Base-by-base conservation (phyloP, 2,329 filamentous ascomycete species). In the Chaetomiaceae sp. region DNA sequence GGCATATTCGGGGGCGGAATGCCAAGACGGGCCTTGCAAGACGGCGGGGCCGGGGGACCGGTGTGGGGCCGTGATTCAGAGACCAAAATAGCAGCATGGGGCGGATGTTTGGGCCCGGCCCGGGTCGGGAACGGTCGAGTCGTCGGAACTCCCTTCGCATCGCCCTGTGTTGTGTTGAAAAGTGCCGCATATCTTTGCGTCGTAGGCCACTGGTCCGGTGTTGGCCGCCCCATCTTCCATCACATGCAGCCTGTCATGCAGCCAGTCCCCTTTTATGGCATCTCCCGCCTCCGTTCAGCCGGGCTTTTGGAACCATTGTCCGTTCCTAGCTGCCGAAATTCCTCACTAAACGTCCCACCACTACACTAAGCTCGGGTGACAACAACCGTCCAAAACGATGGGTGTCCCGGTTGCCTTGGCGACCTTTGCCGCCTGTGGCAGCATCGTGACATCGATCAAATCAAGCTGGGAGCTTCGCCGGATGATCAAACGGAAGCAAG, bases 391-490 rank as follows among this genome's bases (percentile, higher is more conserved):
- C 30, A 44, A n/a, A n/a, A 57, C 29, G 34, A 65, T 65, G 63
- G 49, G 47, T 23, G 54, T 65, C 36, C 60, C 63, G 4, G 57
- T 56, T 5, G 55, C 52, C 3, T 52, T 65, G 32, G 61, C 62
- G 45, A 65, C 63, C 2, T 40, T 64, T 16, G 64, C 63, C 29
- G 63, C 64, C 13, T 64, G 62, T 41, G 64, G 64, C 30, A 64
- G 63, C 38, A 48, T 66, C 40, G 59, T 66, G 51, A 66, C 63
- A 1, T 61, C 63, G 14, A 58, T 66, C 55, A 66, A 66, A 52
- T 65, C 64, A 9, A 58, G 59, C 47, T 65, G 61, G 62, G 64
- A 66, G 56, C 61, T 65, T 20, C 59, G 60, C 10, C 61, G 62
- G 11, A 65, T 66, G 64, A 46, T 65, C 34, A 63, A 62, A 56